These are phyloP conservation scores for Styphnolobium japonicum DNA, from an alignment of 306 rosid genomes.

Conservation along the genomic window DNA sequence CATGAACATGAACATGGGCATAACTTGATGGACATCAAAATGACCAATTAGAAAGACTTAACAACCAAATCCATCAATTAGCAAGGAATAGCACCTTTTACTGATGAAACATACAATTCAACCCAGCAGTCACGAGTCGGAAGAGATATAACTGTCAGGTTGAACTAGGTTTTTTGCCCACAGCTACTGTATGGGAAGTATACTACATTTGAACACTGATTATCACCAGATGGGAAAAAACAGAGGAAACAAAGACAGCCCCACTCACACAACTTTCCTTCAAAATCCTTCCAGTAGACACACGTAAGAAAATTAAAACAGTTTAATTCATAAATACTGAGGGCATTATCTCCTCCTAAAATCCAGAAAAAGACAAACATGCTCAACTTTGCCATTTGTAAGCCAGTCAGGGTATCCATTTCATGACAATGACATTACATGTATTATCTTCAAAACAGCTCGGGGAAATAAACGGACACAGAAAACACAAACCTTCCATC, in stretches of 20 bases:
- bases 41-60: slow-evolving; percentile 6
- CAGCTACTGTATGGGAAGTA: not conserved
- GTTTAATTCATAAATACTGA: not conserved
- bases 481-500: slow-evolving; percentile 74
- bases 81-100: not conserved
- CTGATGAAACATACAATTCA: slow-evolving; percentile 12
- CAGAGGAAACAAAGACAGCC: not conserved
- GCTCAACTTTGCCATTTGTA: not conserved
- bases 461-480: not conserved
- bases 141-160: not conserved
- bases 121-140: not conserved
- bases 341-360: not conserved
- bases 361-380: not conserved
- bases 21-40: not conserved
- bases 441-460: slow-evolving; percentile 12
- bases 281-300: not conserved
- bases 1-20: not conserved
- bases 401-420: not conserved
- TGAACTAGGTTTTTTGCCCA: not conserved
- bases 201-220: not conserved
- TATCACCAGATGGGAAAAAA: not conserved
- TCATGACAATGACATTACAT: not conserved
- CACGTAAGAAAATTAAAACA: not conserved
- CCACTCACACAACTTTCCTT: slow-evolving; percentile 6
- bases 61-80: slow-evolving; percentile 8